phyloP scores from a whole-genome alignment of 2,329 filamentous ascomycete genomes.

The Paradendryphiella salina region DNA sequence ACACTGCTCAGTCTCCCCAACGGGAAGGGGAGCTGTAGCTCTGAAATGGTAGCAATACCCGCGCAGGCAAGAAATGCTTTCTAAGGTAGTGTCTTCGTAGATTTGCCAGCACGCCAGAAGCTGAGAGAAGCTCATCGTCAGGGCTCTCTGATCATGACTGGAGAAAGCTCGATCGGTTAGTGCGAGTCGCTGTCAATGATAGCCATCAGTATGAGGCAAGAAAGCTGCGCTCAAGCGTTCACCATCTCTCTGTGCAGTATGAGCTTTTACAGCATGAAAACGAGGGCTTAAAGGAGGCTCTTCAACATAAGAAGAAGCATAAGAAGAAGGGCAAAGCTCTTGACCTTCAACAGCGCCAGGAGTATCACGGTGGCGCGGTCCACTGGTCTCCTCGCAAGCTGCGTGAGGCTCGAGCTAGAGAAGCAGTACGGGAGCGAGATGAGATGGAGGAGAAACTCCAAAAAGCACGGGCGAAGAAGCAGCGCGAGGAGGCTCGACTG shows the following conservation, averaged over 20 bases:
- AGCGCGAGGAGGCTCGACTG: neutral
- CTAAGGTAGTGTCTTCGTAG: too few species aligned
- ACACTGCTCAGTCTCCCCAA: too few species aligned
- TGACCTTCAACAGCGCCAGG: neutral
- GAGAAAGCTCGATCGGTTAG: too few species aligned
- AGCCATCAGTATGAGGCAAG: neutral
- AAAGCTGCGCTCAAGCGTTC: neutral
- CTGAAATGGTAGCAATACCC: too few species aligned
- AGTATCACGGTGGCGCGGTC: neutral
- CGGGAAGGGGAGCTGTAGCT: too few species aligned
- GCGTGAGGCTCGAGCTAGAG: too few species aligned
- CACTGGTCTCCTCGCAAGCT: too few species aligned
- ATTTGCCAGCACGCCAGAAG: too few species aligned
- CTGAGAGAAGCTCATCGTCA: neutral
- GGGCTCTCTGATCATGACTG: neutral
- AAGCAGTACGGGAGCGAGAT: too few species aligned
- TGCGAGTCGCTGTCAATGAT: too few species aligned
- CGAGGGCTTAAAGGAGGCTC: neutral
- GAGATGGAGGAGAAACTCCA: too few species aligned
- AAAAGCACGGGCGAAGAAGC: neutral
- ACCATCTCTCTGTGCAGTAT: neutral
- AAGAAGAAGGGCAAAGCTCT: neutral
- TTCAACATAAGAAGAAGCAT: neutral
- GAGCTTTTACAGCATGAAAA: neutral
- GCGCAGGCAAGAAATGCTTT: too few species aligned